phyloP scores from a whole-genome alignment of 257 asterid genomes.

The Voacanga thouarsii region DNA sequence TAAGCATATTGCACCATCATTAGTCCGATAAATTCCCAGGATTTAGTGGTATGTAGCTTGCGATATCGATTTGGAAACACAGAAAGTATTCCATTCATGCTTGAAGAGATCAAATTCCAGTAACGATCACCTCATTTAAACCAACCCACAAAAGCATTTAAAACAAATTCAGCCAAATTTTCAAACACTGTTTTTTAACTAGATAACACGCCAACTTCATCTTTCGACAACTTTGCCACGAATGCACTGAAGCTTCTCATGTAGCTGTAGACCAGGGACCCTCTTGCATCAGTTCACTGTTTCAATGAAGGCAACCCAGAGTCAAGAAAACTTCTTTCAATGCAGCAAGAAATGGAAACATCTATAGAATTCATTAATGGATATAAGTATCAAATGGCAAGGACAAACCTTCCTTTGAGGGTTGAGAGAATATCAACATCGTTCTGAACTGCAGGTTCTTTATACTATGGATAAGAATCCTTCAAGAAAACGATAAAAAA shows the following conservation, averaged over 20 bases:
- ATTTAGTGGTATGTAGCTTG: conserved; percentile 79
- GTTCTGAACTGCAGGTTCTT: conserved; percentile 36
- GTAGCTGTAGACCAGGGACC: conserved; percentile 75
- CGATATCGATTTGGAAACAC: conserved; percentile 60
- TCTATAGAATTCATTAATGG: neutral
- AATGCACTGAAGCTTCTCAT: conserved; percentile 72
- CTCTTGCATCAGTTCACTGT: conserved; percentile 60
- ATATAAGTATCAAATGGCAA: neutral
- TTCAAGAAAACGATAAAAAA: conserved; percentile 74
- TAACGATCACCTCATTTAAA: neutral
- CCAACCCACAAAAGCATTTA: neutral
- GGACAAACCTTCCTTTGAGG: conserved; percentile 61
- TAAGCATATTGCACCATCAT: too few relatives aligned
- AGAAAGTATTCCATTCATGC: conserved; percentile 60
- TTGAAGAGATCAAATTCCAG: conserved; percentile 23
- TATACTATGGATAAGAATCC: conserved; percentile 36
- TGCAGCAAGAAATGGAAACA: neutral
- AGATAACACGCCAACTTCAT: conserved; percentile 61
- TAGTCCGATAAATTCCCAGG: conserved; percentile 87
- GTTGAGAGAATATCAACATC: conserved; percentile 63
- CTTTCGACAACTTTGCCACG: conserved; percentile 75
- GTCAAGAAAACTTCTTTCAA: neutral
- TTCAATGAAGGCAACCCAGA: neutral
- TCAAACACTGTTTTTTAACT: too few relatives aligned
- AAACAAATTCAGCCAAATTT: neutral